phyloP scores from a whole-genome alignment of 2,329 filamentous ascomycete species.

The Aspergillus fumigatiaffinis region DNA sequence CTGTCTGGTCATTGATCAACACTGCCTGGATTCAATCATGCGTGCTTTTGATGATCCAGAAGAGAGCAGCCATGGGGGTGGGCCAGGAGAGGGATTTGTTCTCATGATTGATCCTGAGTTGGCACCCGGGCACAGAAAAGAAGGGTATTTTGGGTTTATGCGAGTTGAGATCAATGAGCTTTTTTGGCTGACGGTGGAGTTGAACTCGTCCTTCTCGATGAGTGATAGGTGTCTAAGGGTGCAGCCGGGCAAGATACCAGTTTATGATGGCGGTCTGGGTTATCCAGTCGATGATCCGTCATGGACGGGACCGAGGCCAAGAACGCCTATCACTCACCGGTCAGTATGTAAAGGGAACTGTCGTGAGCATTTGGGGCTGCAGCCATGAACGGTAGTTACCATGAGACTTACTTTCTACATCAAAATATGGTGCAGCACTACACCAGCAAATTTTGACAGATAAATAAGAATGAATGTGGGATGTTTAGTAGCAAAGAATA shows the following conservation, averaged over 20 bases:
- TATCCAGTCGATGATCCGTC: not conserved
- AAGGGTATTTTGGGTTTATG: not conserved
- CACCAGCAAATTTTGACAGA: too few relatives aligned
- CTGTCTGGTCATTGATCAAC: slow-evolving; percentile 14
- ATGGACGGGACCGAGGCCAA: not conserved
- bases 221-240: not conserved
- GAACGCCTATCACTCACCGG: not conserved
- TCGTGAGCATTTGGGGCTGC: not conserved
- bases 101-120: not conserved
- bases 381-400: not conserved
- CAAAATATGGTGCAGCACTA: too few relatives aligned
- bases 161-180: not conserved
- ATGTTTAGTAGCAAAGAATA: not conserved
- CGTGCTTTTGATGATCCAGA: not conserved
- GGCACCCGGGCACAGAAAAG: not conserved
- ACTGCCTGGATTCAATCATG: not conserved
- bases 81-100: not conserved
- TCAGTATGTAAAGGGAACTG: not conserved
- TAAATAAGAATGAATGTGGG: too few relatives aligned
- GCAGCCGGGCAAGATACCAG: not conserved
- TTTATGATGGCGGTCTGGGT: not conserved
- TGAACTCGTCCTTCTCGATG: not conserved
- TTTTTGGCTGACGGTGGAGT: not conserved
- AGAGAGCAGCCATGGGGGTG: not conserved
- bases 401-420: not conserved